These are phyloP conservation scores for Mycena alexandri DNA, from an alignment of 768 basidiomycete species.

Conservation along the genomic window DNA sequence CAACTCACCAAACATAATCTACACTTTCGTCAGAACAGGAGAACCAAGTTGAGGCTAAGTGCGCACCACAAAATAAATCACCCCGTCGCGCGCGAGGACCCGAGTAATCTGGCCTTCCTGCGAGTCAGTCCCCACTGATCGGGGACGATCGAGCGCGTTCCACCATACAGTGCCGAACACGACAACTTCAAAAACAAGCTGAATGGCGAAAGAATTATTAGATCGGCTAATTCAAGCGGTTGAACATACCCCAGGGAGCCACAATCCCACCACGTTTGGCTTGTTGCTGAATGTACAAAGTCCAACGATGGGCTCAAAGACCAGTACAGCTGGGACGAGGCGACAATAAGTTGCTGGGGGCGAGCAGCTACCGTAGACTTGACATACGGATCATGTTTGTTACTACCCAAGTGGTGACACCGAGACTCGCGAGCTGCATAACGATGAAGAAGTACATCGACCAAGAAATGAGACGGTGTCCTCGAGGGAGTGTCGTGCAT, in stretches of 20 bases:
- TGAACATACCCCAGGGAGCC: constrained; percentile 45
- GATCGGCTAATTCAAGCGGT: too few species aligned
- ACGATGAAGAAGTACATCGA: constrained; percentile 42
- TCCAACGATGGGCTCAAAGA: constrained; percentile 29
- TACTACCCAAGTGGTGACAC: constrained; percentile 39
- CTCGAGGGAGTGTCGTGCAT: constrained; percentile 48
- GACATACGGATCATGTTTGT: constrained; percentile 40
- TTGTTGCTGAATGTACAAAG: constrained; percentile 40
- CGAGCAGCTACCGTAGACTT: not conserved
- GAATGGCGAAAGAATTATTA: not conserved
- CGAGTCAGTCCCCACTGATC: not conserved
- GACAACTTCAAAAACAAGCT: constrained; percentile 48
- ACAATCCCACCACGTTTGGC: constrained; percentile 42
- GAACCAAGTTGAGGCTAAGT: too few species aligned
- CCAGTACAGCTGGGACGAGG: not conserved
- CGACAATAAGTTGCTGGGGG: too few species aligned
- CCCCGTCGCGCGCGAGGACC: constrained; percentile 14
- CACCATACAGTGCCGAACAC: constrained; percentile 45
- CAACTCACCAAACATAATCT: not conserved
- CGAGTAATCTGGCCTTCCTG: not conserved
- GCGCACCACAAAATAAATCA: constrained; percentile 22
- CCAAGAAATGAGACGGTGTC: constrained; percentile 37
- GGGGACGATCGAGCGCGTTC: constrained; percentile 46
- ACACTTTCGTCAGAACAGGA: too few species aligned
- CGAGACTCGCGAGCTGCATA: constrained; percentile 40